phyloP scores from a whole-genome alignment of 2,329 filamentous ascomycete genomes.

The Hirsutella minnesotensis region DNA sequence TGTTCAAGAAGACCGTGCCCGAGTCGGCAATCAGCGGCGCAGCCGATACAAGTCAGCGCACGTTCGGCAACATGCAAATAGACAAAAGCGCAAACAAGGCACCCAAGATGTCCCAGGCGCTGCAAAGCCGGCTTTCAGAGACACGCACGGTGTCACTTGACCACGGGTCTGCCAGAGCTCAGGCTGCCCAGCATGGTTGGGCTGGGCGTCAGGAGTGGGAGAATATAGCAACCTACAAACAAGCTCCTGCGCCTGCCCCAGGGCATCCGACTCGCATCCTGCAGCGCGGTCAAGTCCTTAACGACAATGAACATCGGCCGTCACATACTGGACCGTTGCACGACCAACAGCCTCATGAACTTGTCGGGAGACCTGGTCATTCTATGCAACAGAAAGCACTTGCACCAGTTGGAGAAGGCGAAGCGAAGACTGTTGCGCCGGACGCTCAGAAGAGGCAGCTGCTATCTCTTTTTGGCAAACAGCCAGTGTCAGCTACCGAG shows the following conservation, averaged over 20 bases:
- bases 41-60: neutral
- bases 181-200: constrained; percentile 5
- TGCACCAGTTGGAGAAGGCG: neutral
- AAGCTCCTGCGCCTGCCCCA: neutral
- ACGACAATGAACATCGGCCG: constrained; percentile 6
- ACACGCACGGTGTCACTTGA: constrained; percentile 8
- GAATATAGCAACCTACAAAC: neutral
- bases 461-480: constrained; percentile 53
- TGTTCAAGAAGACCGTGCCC: constrained; percentile 35
- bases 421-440: constrained; percentile 13
- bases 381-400: neutral
- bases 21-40: neutral
- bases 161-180: constrained; percentile 9
- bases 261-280: constrained; percentile 21
- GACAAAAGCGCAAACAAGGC: neutral
- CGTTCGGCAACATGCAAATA: neutral
- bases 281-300: constrained; percentile 20
- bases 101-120: neutral
- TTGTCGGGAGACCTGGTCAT: constrained; percentile 8
- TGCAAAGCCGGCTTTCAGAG: neutral
- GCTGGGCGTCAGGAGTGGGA: constrained; percentile 6
- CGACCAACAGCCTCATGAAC: constrained; percentile 8
- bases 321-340: constrained; percentile 13
- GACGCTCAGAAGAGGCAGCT: constrained; percentile 22
- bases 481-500: constrained; percentile 2